Base-by-base conservation (phyloP, 2,329 filamentous ascomycete genomes). In the Botrytis paeoniae region DNA sequence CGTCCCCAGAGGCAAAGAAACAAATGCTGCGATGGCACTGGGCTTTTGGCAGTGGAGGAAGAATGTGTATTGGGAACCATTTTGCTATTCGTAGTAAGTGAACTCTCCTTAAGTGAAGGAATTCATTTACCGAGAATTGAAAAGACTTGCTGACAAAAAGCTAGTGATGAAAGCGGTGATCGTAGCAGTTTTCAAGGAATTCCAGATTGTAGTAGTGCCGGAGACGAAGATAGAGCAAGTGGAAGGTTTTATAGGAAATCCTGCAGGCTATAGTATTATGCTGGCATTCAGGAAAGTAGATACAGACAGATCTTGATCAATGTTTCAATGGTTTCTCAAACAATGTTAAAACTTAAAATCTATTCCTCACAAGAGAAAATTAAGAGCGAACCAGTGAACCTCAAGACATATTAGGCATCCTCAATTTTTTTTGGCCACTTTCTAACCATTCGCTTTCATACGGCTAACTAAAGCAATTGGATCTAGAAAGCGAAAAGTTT, bases 141-240 rank as follows among this genome's bases (percentile, higher is more conserved):
- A 6, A 57, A 29, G 16, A 18, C 7, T 57, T 29, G 9, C 39
- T 71, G 22, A 74, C 43, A 63, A 32, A 78, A 76, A 76, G 79
- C 76, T 18, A 91, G 91, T 92, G 75, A 92, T 93, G 84, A 93
- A 94, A 81, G 84, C 90, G 69, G 87, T 90, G 9, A 82, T 90
- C 45, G 90, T 90, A 0, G 86, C 88, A 4, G 87, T 95, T 16
- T 95, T 93, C 80, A 87, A 88, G 3, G 91, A 90, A 73, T 92
- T 87, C 79, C 85, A 81, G 5, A 90, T 86, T 0, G 80, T 84
- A 3, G 83, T 92, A 65, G 84, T 92, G 2, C 83, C 91, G 72
- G 89, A 91, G 75, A 82, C 84, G 1, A 86, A 85, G 0, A 90
- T 92, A 75, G 88, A 91, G 77, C 88, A 87, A 74, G 86, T 85